Evolutionary conservation across 2,329 filamentous ascomycete genomes (phyloP).

Genomic region (Helicocarpus griseus): DNA sequence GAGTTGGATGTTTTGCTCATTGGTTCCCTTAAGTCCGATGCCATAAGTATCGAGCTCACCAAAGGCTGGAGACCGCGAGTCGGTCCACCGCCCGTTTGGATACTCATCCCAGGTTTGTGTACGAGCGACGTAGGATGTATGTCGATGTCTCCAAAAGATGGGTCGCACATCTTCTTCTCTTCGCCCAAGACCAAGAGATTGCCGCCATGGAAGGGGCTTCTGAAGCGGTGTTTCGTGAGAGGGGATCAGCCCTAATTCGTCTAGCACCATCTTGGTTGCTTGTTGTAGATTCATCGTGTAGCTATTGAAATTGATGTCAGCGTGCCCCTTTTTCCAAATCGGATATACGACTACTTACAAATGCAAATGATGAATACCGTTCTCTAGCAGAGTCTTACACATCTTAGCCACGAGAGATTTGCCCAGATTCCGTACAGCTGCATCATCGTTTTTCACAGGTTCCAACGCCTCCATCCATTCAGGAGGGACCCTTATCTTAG

Average conservation of each 20-base stretch:
- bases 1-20: constrained; percentile 88
- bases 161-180: constrained; percentile 92
- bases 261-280: constrained; percentile 85
- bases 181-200: constrained; percentile 79
- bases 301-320: constrained; percentile 22
- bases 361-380: constrained; percentile 79
- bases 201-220: constrained; percentile 91
- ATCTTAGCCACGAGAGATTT: constrained; percentile 79
- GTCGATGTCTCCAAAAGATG: constrained; percentile 97
- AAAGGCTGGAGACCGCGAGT: constrained; percentile 90
- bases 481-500: constrained; percentile 72
- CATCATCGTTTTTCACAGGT: constrained; percentile 93
- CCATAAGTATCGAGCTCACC: constrained; percentile 92
- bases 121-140: constrained; percentile 87
- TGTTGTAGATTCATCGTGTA: constrained; percentile 99
- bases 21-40: constrained; percentile 85
- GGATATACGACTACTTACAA: constrained; percentile 46
- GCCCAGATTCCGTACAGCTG: constrained; percentile 80
- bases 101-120: constrained; percentile 99
- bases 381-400: constrained; percentile 74
- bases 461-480: constrained; percentile 75
- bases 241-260: constrained; percentile 76
- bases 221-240: constrained; percentile 68
- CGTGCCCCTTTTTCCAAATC: not conserved
- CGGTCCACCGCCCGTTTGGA: constrained; percentile 96